Conservation (phyloP, 2,329 filamentous ascomycete genomes). For the Colletotrichum somersetense region DNA sequence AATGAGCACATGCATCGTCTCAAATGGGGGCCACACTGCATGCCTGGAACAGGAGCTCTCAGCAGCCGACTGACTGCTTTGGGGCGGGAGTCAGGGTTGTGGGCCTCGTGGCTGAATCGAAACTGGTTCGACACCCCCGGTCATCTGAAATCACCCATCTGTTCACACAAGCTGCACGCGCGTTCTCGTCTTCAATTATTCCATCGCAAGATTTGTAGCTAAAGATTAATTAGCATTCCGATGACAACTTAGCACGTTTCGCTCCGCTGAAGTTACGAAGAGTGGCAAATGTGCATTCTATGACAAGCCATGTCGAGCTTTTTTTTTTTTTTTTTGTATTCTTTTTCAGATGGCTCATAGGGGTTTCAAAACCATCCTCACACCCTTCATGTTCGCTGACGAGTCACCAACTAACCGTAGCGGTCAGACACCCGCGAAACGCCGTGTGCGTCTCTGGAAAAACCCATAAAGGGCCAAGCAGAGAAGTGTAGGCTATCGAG, state of each 20-base stretch:
- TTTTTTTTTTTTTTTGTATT: not conserved
- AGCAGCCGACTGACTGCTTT: conserved; percentile 25
- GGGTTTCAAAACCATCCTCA: too few species aligned
- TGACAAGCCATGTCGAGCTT: not conserved
- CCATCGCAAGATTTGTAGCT: not conserved
- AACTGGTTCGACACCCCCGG: conserved; percentile 7
- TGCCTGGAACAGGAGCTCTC: conserved; percentile 40
- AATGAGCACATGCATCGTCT: conserved; percentile 20
- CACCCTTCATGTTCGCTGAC: not conserved
- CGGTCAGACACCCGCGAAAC: not conserved
- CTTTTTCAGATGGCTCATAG: too few species aligned
- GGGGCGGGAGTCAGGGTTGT: conserved; percentile 17
- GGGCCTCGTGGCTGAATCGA: not conserved
- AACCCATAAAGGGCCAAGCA: not conserved
- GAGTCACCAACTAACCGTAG: not conserved
- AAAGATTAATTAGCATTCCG: conserved; percentile 5
- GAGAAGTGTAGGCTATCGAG: not conserved
- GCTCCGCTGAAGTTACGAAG: not conserved
- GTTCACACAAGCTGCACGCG: not conserved
- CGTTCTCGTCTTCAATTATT: not conserved
- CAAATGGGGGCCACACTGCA: conserved; percentile 20
- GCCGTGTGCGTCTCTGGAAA: too few species aligned
- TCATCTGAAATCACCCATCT: conserved; percentile 32
- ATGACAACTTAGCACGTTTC: not conserved
- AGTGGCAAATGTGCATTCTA: not conserved